Conservation (phyloP, 331 rosid genomes). For the Rosa hybrid region DNA sequence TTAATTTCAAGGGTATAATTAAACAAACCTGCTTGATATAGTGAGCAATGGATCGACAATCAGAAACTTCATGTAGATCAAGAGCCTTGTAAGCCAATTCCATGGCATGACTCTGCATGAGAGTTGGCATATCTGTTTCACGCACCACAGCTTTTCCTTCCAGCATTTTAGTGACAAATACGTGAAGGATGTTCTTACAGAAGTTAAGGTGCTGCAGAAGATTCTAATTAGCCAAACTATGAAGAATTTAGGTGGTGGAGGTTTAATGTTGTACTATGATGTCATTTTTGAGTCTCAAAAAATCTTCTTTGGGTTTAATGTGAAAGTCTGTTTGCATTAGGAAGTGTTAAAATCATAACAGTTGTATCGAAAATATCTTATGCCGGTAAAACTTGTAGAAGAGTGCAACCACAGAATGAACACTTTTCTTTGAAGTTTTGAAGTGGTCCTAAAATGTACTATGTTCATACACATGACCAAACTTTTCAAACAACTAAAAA, state of each 20-base stretch:
- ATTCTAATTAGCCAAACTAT: constrained; percentile 2
- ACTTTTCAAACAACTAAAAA: not conserved
- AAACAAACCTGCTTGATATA: constrained; percentile 63
- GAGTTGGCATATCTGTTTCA: constrained; percentile 61
- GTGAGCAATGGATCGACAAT: constrained; percentile 60
- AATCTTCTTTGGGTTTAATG: constrained; percentile 18
- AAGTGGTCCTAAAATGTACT: constrained; percentile 25
- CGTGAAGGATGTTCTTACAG: not conserved
- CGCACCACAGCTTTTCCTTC: constrained; percentile 71
- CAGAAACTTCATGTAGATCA: constrained; percentile 59
- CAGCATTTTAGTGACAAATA: constrained; percentile 47
- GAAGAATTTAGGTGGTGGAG: constrained; percentile 38
- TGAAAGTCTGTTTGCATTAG: constrained; percentile 33
- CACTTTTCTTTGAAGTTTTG: constrained; percentile 16
- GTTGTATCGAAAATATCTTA: constrained; percentile 42
- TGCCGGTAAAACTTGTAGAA: not conserved
- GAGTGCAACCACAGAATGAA: constrained; percentile 8
- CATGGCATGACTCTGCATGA: constrained; percentile 56
- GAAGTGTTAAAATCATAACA: constrained; percentile 41
- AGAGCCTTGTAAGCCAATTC: constrained; percentile 71
- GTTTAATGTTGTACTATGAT: constrained; percentile 30
- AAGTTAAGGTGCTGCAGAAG: constrained; percentile 3
- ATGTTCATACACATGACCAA: not conserved
- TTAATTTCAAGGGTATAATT: not conserved
- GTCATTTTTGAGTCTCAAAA: constrained; percentile 22